These are phyloP conservation scores for Neophaeococcomyces mojaviensis DNA, from an alignment of 2,329 filamentous ascomycete species.

Conservation along the genomic window DNA sequence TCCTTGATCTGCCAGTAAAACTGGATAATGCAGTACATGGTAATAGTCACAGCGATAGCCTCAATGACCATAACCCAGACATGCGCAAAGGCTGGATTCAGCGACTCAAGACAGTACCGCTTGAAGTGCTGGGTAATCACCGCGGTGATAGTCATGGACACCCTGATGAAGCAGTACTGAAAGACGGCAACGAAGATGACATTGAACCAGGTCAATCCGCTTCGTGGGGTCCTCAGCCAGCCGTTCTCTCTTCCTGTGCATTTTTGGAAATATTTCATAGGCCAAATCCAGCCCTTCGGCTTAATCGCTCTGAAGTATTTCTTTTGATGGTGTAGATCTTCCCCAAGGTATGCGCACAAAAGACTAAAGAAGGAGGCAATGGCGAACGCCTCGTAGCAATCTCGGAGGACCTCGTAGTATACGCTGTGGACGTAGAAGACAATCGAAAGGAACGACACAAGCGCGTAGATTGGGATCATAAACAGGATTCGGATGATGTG, in stretches of 20 bases:
- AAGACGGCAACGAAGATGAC: slow-evolving; percentile 73
- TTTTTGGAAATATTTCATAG: slow-evolving; percentile 61
- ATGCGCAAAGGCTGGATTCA: slow-evolving; percentile 71
- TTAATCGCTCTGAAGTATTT: slow-evolving; percentile 65
- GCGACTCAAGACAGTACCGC: slow-evolving; percentile 70
- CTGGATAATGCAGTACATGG: slow-evolving; percentile 84
- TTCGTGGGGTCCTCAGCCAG: slow-evolving; percentile 64
- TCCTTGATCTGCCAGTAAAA: slow-evolving; percentile 72
- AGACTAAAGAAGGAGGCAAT: slow-evolving; percentile 81
- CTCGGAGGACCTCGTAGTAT: slow-evolving; percentile 72
- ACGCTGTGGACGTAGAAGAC: slow-evolving; percentile 68
- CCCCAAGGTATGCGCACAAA: slow-evolving; percentile 71
- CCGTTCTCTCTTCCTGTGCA: slow-evolving; percentile 64
- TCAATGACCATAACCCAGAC: slow-evolving; percentile 72
- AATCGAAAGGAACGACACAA: slow-evolving; percentile 66
- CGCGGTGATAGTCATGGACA: slow-evolving; percentile 70
- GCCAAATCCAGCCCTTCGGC: slow-evolving; percentile 67
- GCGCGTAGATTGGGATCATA: slow-evolving; percentile 76
- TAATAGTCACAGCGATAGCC: slow-evolving; percentile 64
- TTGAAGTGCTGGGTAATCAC: slow-evolving; percentile 63
- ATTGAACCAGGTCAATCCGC: slow-evolving; percentile 86
- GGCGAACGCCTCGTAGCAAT: slow-evolving; percentile 84
- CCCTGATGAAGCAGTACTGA: slow-evolving; percentile 77
- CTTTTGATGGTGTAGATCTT: slow-evolving; percentile 72
- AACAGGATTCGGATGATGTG: slow-evolving; percentile 80